Base-by-base conservation (phyloP, 768 basidiomycete genomes). In the Auricularia auricula-judae region DNA sequence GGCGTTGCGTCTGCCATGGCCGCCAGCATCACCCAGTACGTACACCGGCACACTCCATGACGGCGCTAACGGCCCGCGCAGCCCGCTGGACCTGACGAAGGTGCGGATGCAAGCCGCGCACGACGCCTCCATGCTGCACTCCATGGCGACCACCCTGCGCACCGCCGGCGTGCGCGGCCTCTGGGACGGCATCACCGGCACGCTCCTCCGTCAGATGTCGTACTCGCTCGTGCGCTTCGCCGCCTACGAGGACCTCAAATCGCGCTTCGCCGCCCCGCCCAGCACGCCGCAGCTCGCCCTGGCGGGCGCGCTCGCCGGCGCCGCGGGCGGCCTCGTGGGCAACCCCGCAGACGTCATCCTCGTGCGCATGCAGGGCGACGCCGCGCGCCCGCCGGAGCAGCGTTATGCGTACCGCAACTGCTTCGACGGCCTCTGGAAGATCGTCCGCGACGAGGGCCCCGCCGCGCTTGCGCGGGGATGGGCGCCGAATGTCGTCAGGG, bases 211-310 rank as follows among this genome's bases (percentile, higher is more conserved):
- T 35, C 93, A 96, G 76, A 92, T 94, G 91, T 89, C 86, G 39
- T 95, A 95, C 76, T 92, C 89, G 53, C 79, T 93, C 73, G 92
- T 90, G 73, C 81, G 92, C n/a, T 95, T 93, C 78, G 93, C 91
- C 85, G 91, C 89, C 16, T 93, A 94, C 73, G 92, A 94, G 67
- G 88, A 91, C 62, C 79, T 89, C 72, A 92, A 92, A 70, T 74
- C 76, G 21, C 76, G 76, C 14, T 71, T 91, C 60, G 23, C 14
- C 80, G 73, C 66, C 73, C 79, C 36, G 80, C 83, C 3, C 78
- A 76, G 11, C 23, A 39, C 18, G 14, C 12, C 56, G 23, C 23
- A 29, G 23, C 34, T 59, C 14, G 56, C 34, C 2, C 56, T 59
- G 2, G 56, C 56, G 1, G 56, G 56, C 29, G 23, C 56, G 21